phyloP scores from a whole-genome alignment of 768 basidiomycete genomes.

The Xerocomellus intermedius region DNA sequence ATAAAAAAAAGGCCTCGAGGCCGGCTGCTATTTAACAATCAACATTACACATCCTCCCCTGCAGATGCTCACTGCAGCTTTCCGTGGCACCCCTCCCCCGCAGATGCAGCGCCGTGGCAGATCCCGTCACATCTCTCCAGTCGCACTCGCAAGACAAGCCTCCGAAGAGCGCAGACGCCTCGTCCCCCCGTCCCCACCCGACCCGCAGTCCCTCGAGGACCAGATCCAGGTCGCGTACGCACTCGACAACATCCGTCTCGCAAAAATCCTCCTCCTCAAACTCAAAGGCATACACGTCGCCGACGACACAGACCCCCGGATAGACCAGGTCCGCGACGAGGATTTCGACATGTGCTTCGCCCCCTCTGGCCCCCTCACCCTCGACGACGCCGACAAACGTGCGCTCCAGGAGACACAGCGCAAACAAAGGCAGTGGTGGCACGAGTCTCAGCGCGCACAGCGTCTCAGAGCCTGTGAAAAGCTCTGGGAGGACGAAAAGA shows the following conservation, averaged over 20 bases:
- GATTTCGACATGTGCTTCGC: slow-evolving; percentile 42
- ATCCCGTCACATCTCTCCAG: slow-evolving; percentile 41
- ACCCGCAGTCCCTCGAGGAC: slow-evolving; percentile 47
- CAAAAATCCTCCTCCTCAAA: slow-evolving; percentile 60
- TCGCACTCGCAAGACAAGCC: slow-evolving; percentile 43
- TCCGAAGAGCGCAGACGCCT: slow-evolving; percentile 39
- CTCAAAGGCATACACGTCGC: slow-evolving; percentile 61
- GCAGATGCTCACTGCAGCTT: slow-evolving; percentile 24
- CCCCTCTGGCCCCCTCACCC: slow-evolving; percentile 37
- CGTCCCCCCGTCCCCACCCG: background rate
- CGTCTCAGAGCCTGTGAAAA: slow-evolving; percentile 45
- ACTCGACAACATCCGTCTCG: slow-evolving; percentile 62
- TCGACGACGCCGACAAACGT: slow-evolving; percentile 44
- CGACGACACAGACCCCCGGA: slow-evolving; percentile 59
- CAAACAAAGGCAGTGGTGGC: slow-evolving; percentile 35
- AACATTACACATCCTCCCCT: background rate
- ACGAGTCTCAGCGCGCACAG: slow-evolving; percentile 36
- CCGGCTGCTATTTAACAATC: background rate
- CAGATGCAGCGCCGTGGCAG: slow-evolving; percentile 38
- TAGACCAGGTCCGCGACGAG: slow-evolving; percentile 55
- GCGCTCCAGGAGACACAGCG: slow-evolving; percentile 37
- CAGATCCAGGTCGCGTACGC: slow-evolving; percentile 68
- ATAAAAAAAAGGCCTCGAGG: slow-evolving; percentile 20
- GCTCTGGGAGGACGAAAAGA: slow-evolving; percentile 49
- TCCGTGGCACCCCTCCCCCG: slow-evolving; percentile 26